phyloP scores from a whole-genome alignment of 1,284 basidiomycete species.

The Ceratobasidium theobromae region DNA sequence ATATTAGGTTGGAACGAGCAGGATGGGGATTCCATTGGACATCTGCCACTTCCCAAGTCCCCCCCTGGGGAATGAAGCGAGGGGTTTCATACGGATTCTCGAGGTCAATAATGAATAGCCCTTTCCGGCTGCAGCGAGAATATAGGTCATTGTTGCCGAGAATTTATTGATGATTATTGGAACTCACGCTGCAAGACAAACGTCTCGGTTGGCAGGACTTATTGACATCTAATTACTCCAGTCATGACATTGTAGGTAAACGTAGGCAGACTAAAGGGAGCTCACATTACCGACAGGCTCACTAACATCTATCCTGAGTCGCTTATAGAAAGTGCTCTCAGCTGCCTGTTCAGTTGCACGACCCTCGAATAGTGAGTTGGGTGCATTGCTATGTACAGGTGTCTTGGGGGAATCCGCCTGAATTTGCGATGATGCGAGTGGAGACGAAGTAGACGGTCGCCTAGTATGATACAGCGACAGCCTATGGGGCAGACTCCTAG shows the following conservation, averaged over 20 bases:
- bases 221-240: conserved; percentile 50
- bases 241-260: conserved; percentile 39
- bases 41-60: conserved; percentile 95
- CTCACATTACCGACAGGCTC: conserved; percentile 73
- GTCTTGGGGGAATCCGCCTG: conserved; percentile 9
- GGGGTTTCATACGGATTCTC: conserved; percentile 85
- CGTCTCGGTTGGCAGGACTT: conserved; percentile 46
- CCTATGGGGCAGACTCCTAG: conserved; percentile 11
- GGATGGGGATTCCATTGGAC: conserved; percentile 96
- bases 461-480: conserved; percentile 18
- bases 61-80: conserved; percentile 91
- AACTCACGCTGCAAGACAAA: conserved; percentile 45
- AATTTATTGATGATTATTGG: background rate
- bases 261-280: conserved; percentile 32
- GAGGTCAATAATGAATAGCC: conserved; percentile 95
- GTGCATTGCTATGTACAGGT: conserved; percentile 5
- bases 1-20: conserved; percentile 81
- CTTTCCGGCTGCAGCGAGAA: conserved; percentile 63
- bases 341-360: background rate
- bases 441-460: conserved; percentile 22
- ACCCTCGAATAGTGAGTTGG: background rate
- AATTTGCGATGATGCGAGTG: conserved; percentile 22
- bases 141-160: background rate
- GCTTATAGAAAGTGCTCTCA: conserved; percentile 35
- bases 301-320: conserved; percentile 68